Evolutionary conservation across 2,329 filamentous ascomycete species (phyloP).

Genomic region (Chaetomium olivaceum): DNA sequence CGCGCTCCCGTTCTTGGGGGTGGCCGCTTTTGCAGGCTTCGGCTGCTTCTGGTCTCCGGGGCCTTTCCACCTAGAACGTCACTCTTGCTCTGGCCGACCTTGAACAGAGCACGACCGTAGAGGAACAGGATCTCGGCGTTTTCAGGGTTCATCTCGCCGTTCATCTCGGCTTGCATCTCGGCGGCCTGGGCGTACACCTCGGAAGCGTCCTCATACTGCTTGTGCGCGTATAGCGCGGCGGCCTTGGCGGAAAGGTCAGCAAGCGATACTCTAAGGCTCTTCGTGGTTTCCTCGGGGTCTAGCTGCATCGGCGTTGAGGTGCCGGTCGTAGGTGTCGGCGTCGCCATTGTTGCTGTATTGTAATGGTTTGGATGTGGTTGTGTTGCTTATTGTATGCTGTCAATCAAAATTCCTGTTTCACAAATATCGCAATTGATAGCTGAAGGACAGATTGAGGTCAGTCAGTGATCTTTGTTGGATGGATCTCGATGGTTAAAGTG

Average conservation of each 20-base stretch:
- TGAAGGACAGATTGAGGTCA: neutral
- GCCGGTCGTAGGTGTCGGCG: conserved; percentile 35
- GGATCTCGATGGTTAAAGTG: neutral
- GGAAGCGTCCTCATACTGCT: conserved; percentile 81
- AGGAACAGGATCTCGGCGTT: conserved; percentile 94
- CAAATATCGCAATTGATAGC: conserved; percentile 5
- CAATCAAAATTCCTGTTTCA: neutral
- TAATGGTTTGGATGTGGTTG: conserved; percentile 12
- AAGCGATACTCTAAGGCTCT: conserved; percentile 60
- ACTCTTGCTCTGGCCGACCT: conserved; percentile 89
- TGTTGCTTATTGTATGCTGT: conserved; percentile 1
- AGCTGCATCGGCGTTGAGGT: conserved; percentile 39
- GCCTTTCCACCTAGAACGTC: conserved; percentile 88
- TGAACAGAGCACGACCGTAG: conserved; percentile 92
- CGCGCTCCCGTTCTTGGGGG: conserved; percentile 39
- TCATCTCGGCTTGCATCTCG: conserved; percentile 84
- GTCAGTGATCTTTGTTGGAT: neutral
- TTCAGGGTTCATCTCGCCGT: conserved; percentile 85
- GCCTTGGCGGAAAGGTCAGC: conserved; percentile 79
- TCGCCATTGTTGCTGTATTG: conserved; percentile 28
- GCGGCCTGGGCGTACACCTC: conserved; percentile 88
- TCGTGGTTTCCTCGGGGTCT: conserved; percentile 38
- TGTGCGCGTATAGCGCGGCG: conserved; percentile 81
- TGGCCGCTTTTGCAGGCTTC: conserved; percentile 43
- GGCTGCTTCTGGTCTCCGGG: conserved; percentile 52